Percentiles rank a stretch among this genome's conserved stretches.
phyloP scores from a whole-genome alignment of 495 filamentous ascomycete species.

The Aspergillus panamensis region DNA sequence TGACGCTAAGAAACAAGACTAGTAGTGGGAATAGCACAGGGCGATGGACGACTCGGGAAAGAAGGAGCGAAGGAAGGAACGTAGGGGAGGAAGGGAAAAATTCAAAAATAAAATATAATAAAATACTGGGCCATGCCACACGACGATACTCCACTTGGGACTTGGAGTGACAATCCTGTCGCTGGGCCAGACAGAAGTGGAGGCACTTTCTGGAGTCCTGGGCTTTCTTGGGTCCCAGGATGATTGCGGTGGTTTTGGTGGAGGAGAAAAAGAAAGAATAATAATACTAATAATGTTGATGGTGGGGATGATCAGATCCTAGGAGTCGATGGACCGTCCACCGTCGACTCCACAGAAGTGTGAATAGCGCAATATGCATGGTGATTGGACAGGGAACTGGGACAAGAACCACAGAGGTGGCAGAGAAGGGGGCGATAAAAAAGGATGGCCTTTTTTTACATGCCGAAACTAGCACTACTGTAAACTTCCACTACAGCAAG shows the following conservation, averaged over 20 bases:
- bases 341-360: slow-evolving; percentile 3
- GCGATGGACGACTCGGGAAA: slow-evolving; percentile 19
- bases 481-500: slow-evolving; percentile 13
- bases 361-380: background rate
- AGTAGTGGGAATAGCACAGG: slow-evolving; percentile 25
- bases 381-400: slow-evolving; percentile 14
- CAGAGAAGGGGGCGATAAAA: slow-evolving; percentile 11
- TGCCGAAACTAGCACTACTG: slow-evolving; percentile 23
- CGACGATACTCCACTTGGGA: slow-evolving; percentile 20
- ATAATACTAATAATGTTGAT: slow-evolving; percentile 17
- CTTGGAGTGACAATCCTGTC: slow-evolving; percentile 15
- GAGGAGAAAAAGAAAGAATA: background rate
- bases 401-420: slow-evolving; percentile 14
- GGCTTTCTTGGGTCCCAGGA: slow-evolving; percentile 5
- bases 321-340: slow-evolving; percentile 6
- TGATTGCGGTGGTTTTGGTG: slow-evolving; percentile 8
- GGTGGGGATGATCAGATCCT: slow-evolving; percentile 26
- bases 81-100: background rate
- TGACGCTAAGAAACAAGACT: slow-evolving; percentile 41
- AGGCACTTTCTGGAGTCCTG: background rate
- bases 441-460: slow-evolving; percentile 14
- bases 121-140: slow-evolving; percentile 25
- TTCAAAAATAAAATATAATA: background rate
- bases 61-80: slow-evolving; percentile 15
- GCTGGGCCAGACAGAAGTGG: background rate